These are phyloP conservation scores for Stephania yunnanensis DNA, from an alignment of 164 flowering plant species.

Conservation along the genomic window DNA sequence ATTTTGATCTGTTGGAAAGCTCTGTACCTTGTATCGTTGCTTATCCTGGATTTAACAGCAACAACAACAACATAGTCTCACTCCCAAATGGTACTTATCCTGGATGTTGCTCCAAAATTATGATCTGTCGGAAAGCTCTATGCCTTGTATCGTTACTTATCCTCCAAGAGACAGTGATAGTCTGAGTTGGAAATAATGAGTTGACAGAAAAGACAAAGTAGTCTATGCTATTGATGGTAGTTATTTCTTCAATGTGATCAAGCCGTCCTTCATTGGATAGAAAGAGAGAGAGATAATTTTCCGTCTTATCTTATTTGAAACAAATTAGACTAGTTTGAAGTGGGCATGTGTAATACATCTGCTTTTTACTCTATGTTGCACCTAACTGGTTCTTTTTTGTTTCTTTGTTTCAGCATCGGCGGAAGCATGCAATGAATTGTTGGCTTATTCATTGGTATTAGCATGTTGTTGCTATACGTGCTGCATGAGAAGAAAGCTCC, in stretches of 20 bases:
- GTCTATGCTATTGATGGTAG: neutral
- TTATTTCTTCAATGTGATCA: neutral
- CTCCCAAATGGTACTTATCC: no score
- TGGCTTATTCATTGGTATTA: conserved; percentile 90
- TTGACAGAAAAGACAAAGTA: neutral
- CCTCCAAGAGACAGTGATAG: neutral
- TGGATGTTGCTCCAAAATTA: neutral
- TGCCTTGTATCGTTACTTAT: neutral
- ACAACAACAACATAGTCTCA: no score
- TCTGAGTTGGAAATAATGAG: neutral
- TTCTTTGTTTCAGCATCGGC: conserved; percentile 59
- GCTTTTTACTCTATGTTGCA: neutral
- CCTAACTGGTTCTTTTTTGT: neutral
- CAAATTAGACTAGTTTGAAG: no score
- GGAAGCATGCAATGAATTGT: conserved; percentile 89
- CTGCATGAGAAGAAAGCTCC: conserved; percentile 88
- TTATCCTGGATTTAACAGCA: neutral
- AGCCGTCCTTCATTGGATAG: no score
- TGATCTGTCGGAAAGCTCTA: neutral
- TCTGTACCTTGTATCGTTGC: neutral
- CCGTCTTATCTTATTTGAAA: no score
- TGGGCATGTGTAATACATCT: neutral
- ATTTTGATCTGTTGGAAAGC: neutral
- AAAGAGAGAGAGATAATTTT: no score
- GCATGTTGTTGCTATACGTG: conserved; percentile 98